These are phyloP conservation scores for Cladosporium colombiae DNA, from an alignment of 2,329 filamentous ascomycete species.

Conservation along the genomic window DNA sequence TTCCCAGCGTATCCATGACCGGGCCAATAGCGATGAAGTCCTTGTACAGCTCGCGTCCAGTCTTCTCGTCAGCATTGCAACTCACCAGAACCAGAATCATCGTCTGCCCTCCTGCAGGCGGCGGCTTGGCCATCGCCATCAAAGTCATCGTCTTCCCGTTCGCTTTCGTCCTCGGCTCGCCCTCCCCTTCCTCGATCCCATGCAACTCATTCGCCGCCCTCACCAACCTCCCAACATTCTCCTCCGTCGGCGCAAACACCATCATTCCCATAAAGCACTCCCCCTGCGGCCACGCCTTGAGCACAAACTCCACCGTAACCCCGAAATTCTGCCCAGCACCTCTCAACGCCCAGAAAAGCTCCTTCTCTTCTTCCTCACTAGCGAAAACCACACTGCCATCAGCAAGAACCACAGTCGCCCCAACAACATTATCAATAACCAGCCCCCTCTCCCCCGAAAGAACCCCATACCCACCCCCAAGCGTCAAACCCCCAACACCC, in stretches of 20 bases:
- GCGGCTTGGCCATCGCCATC: slow-evolving; percentile 28
- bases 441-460: slow-evolving; percentile 58
- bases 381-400: slow-evolving; percentile 42
- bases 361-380: slow-evolving; percentile 47
- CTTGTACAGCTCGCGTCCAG: slow-evolving; percentile 27
- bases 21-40: slow-evolving; percentile 29
- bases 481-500: slow-evolving; percentile 55
- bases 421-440: slow-evolving; percentile 52
- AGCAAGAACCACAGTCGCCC: slow-evolving; percentile 44
- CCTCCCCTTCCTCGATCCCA: slow-evolving; percentile 21
- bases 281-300: slow-evolving; percentile 34
- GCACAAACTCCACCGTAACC: slow-evolving; percentile 48
- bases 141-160: slow-evolving; percentile 25
- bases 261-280: slow-evolving; percentile 40
- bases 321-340: slow-evolving; percentile 52
- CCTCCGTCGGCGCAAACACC: slow-evolving; percentile 35
- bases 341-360: slow-evolving; percentile 52
- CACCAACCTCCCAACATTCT: slow-evolving; percentile 26
- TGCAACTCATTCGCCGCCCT: slow-evolving; percentile 29
- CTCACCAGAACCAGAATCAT: slow-evolving; percentile 27
- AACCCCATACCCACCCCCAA: slow-evolving; percentile 38
- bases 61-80: slow-evolving; percentile 26
- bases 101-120: slow-evolving; percentile 28
- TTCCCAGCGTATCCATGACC: slow-evolving; percentile 26
- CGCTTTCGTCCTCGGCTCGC: slow-evolving; percentile 23